Evolutionary conservation across 2,329 filamentous ascomycete genomes (phyloP).

Genomic region (Hypoxylon sp.): DNA sequence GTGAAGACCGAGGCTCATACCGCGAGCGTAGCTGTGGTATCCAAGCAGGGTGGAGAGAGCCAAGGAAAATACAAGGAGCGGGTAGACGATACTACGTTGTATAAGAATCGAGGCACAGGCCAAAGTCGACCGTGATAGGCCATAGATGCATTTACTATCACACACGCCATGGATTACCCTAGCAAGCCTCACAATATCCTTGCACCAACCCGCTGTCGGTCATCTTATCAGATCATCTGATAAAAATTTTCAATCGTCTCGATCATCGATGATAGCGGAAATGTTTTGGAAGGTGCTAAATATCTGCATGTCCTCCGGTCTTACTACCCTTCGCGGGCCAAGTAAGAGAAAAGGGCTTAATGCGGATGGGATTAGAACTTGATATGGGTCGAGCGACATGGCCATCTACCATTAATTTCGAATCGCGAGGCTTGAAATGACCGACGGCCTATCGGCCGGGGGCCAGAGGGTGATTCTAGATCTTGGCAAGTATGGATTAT

Average conservation of each 20-base stretch:
- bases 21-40: constrained; percentile 1
- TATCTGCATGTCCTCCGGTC: constrained; percentile 3
- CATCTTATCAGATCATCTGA: constrained; percentile 50
- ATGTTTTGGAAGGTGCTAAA: constrained; percentile 32
- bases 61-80: constrained; percentile 11
- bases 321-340: constrained; percentile 8
- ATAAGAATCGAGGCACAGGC: constrained; percentile 13
- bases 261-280: constrained; percentile 15
- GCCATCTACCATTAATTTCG: constrained; percentile 8
- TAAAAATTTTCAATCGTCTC: constrained; percentile 40
- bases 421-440: neutral
- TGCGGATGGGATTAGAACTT: constrained; percentile 7
- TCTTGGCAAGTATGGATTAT: constrained; percentile 6
- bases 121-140: constrained; percentile 30
- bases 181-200: constrained; percentile 9
- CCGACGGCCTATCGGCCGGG: constrained; percentile 5
- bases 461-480: constrained; percentile 14
- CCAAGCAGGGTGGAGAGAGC: constrained; percentile 12
- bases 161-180: constrained; percentile 21
- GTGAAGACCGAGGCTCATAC: constrained; percentile 19
- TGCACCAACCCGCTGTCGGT: constrained; percentile 31
- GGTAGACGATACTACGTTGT: constrained; percentile 28
- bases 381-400: constrained; percentile 16
- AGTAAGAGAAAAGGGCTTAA: constrained; percentile 7
- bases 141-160: constrained; percentile 9